phyloP scores from a whole-genome alignment of 176 grass and related monocot species.

The Lolium multiflorum region DNA sequence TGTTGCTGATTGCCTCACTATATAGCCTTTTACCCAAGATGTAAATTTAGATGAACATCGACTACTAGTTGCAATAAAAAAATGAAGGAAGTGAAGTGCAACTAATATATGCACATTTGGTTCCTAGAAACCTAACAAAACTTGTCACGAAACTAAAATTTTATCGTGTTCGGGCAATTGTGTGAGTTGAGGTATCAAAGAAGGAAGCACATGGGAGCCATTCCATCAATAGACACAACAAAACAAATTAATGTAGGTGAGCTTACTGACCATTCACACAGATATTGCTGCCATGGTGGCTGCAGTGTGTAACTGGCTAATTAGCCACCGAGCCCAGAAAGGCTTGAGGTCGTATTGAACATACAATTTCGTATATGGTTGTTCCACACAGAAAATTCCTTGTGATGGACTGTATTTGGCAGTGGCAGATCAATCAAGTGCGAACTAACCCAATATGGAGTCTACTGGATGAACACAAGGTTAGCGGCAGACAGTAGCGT shows the following conservation, averaged over 20 bases:
- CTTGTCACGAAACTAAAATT: background rate
- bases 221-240: slow-evolving; percentile 43
- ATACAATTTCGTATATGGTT: background rate
- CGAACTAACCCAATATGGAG: background rate
- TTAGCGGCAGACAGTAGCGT: background rate
- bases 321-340: slow-evolving; percentile 52
- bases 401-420: background rate
- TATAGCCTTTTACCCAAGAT: slow-evolving; percentile 9
- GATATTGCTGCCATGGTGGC: slow-evolving; percentile 42
- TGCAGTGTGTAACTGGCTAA: slow-evolving; percentile 63
- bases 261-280: slow-evolving; percentile 73
- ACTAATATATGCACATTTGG: background rate
- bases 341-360: too few species aligned
- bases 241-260: slow-evolving; percentile 47
- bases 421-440: background rate
- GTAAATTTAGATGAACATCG: slow-evolving; percentile 13
- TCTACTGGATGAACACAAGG: too few species aligned
- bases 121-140: background rate
- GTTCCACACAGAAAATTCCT: background rate
- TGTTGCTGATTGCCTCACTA: background rate
- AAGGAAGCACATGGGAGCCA: background rate
- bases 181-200: slow-evolving; percentile 42
- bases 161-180: background rate
- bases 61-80: slow-evolving; percentile 34
- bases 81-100: too few species aligned